Percentiles rank a stretch among this genome's conserved stretches.
Conservation (phyloP, 495 filamentous ascomycete species). For the Xylaria venustula region DNA sequence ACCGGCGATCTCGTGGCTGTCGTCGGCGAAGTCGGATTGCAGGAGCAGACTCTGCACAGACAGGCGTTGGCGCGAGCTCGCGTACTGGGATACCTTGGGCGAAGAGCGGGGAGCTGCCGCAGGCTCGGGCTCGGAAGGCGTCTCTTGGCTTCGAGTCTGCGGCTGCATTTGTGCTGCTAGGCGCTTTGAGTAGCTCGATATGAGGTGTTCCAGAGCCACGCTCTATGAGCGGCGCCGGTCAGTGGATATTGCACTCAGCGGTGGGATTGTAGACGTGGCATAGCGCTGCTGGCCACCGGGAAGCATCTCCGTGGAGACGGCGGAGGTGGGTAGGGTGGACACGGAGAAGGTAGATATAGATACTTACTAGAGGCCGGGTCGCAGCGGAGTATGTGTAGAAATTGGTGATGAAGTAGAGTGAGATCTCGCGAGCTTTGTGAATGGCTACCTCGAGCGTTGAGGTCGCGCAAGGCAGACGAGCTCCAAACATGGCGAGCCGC, state of each 20-base stretch:
- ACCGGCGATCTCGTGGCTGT: slow-evolving; percentile 26
- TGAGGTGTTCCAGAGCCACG: slow-evolving; percentile 22
- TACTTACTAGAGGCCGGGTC: slow-evolving; percentile 21
- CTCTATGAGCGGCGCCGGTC: neutral
- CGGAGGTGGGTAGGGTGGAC: neutral
- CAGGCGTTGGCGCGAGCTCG: slow-evolving; percentile 26
- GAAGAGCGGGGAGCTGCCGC: slow-evolving; percentile 7
- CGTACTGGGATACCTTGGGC: slow-evolving; percentile 25
- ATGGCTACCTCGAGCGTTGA: slow-evolving; percentile 22
- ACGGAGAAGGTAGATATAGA: neutral
- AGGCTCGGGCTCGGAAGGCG: slow-evolving; percentile 22
- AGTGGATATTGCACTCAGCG: no score
- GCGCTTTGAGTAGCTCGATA: slow-evolving; percentile 24
- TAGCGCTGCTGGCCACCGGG: no score
- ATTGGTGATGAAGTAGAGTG: slow-evolving; percentile 21
- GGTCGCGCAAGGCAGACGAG: slow-evolving; percentile 16
- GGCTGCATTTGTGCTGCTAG: slow-evolving; percentile 19
- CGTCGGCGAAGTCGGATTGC: slow-evolving; percentile 29
- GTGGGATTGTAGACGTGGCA: no score
- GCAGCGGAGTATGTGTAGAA: slow-evolving; percentile 26
- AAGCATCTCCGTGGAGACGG: no score
- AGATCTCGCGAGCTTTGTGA: slow-evolving; percentile 18
- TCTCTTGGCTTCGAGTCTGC: neutral
- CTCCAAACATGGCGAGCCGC: slow-evolving; percentile 27
- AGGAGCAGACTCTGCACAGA: slow-evolving; percentile 28